These are phyloP conservation scores for Lactarius psammicola DNA, from an alignment of 768 basidiomycete genomes.

Conservation along the genomic window DNA sequence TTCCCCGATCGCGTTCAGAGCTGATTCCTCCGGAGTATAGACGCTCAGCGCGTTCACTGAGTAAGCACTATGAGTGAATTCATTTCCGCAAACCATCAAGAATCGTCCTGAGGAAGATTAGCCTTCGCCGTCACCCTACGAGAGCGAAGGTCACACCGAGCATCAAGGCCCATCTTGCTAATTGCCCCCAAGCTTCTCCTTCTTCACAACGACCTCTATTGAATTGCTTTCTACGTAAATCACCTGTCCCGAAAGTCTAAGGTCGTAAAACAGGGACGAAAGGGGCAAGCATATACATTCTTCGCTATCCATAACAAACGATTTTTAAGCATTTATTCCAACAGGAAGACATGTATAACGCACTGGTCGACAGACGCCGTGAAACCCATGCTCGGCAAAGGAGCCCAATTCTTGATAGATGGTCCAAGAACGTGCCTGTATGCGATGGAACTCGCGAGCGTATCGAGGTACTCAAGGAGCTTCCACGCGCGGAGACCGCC, in stretches of 20 bases:
- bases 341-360: slow-evolving; percentile 3
- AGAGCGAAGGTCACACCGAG: slow-evolving; percentile 46
- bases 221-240: slow-evolving; percentile 74
- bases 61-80: slow-evolving; percentile 49
- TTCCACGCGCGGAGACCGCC: slow-evolving; percentile 72
- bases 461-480: slow-evolving; percentile 80
- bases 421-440: slow-evolving; percentile 82
- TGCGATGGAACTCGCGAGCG: too few relatives aligned
- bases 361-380: slow-evolving; percentile 81
- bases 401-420: slow-evolving; percentile 51
- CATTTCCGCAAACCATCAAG: slow-evolving; percentile 83
- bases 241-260: slow-evolving; percentile 76
- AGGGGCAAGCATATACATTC: too few relatives aligned
- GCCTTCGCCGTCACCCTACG: not conserved
- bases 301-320: too few relatives aligned
- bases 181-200: slow-evolving; percentile 59
- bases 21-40: slow-evolving; percentile 59
- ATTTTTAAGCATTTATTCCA: too few relatives aligned
- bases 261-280: slow-evolving; percentile 62
- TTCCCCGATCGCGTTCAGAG: slow-evolving; percentile 64
- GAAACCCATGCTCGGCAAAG: slow-evolving; percentile 60
- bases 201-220: slow-evolving; percentile 84
- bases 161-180: slow-evolving; percentile 55
- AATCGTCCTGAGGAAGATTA: slow-evolving; percentile 62
- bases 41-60: slow-evolving; percentile 63